Conservation (phyloP, 2,329 filamentous ascomycete genomes). For the Xylaria sp. region DNA sequence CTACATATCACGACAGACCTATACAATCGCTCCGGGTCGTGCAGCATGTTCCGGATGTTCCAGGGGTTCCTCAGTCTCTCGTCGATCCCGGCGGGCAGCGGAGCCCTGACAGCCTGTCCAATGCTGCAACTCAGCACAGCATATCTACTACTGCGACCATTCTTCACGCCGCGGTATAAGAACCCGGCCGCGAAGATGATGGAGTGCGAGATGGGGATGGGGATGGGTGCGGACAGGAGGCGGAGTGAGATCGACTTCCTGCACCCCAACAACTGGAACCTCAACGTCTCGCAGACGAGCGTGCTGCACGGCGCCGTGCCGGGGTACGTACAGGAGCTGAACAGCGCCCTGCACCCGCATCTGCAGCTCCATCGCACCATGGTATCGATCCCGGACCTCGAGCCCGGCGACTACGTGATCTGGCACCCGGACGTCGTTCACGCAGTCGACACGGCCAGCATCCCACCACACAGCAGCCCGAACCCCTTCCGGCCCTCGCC, state of each 20-base stretch:
- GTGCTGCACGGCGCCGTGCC: conserved; percentile 74
- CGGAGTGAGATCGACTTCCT: conserved; percentile 55
- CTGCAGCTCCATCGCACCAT: conserved; percentile 72
- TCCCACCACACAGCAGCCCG: conserved; percentile 49
- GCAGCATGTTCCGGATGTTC: conserved; percentile 86
- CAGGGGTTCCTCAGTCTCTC: conserved; percentile 91
- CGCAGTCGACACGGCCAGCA: conserved; percentile 74
- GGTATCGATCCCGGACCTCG: conserved; percentile 74
- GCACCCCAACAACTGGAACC: conserved; percentile 67
- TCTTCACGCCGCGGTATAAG: conserved; percentile 70
- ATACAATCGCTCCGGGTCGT: conserved; percentile 84
- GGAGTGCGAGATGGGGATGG: conserved; percentile 7
- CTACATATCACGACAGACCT: conserved; percentile 75
- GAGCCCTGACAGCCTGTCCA: conserved; percentile 83
- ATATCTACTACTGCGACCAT: conserved; percentile 84
- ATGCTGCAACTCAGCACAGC: conserved; percentile 78
- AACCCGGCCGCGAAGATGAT: conserved; percentile 45
- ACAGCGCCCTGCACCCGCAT: conserved; percentile 72
- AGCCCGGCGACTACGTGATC: conserved; percentile 79
- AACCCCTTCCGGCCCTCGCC: neutral
- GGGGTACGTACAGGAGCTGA: conserved; percentile 77
- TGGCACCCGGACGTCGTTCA: conserved; percentile 88
- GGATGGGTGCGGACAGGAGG: conserved; percentile 12
- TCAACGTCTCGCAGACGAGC: conserved; percentile 59
- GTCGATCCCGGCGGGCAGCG: conserved; percentile 74